Percentiles rank a stretch among this genome's conserved stretches.
phyloP scores from a whole-genome alignment of 2,329 filamentous ascomycete genomes.

The Alternaria conjuncta region DNA sequence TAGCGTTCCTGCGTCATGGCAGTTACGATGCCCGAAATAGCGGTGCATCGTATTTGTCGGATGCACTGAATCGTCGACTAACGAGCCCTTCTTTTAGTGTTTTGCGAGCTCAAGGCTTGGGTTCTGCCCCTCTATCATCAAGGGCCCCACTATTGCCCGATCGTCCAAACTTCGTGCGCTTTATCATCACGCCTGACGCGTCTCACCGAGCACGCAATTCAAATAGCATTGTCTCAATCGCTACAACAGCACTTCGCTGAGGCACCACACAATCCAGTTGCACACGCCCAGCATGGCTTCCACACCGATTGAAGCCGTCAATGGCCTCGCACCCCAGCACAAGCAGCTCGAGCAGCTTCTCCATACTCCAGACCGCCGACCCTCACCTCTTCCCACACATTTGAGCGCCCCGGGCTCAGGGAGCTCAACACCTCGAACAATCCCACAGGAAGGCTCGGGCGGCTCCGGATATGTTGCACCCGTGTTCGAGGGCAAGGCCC shows the following conservation, averaged over 20 bases:
- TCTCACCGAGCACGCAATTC: slow-evolving; percentile 17
- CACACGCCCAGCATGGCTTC: slow-evolving; percentile 37
- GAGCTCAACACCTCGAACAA: slow-evolving; percentile 66
- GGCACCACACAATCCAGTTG: not conserved
- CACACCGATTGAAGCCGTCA: slow-evolving; percentile 39
- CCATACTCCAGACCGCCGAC: slow-evolving; percentile 65
- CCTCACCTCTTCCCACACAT: slow-evolving; percentile 88
- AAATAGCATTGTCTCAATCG: slow-evolving; percentile 13
- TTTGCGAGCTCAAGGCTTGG: not conserved
- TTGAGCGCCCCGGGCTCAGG: slow-evolving; percentile 70
- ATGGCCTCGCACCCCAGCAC: slow-evolving; percentile 50
- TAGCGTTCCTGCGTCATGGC: slow-evolving; percentile 1
- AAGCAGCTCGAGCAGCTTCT: slow-evolving; percentile 65
- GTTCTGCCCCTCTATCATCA: slow-evolving; percentile 7
- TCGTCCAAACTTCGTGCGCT: slow-evolving; percentile 7
- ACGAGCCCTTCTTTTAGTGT: not conserved
- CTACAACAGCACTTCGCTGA: not conserved
- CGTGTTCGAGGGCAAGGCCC: slow-evolving; percentile 88
- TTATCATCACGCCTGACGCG: slow-evolving; percentile 12
- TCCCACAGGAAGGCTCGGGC: slow-evolving; percentile 83
- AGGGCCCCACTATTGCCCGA: slow-evolving; percentile 8
- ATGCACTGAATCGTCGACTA: not conserved
- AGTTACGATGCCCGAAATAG: not conserved
- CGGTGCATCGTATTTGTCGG: slow-evolving; percentile 2
- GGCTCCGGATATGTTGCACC: slow-evolving; percentile 89